phyloP scores from a whole-genome alignment of 2,329 filamentous ascomycete genomes.

The Aspergillus felis region DNA sequence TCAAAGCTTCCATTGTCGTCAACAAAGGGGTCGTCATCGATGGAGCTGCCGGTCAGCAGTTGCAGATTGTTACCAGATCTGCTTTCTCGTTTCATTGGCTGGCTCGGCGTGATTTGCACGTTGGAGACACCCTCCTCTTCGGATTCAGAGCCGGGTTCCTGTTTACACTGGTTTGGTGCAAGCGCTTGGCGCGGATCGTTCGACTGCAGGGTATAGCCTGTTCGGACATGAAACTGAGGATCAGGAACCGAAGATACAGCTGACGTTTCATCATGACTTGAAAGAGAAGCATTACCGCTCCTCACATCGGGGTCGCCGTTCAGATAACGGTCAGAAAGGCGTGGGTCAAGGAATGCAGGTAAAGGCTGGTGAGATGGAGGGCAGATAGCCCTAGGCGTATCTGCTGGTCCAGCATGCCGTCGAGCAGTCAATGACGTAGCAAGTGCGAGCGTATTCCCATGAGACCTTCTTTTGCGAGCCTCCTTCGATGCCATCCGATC shows the following conservation, averaged over 20 bases:
- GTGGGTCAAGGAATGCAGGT: slow-evolving; percentile 27
- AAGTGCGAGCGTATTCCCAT: slow-evolving; percentile 9
- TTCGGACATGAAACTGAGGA: background rate
- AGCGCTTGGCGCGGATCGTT: slow-evolving; percentile 2
- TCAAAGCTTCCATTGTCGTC: slow-evolving; percentile 15
- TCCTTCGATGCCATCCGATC: slow-evolving; percentile 76
- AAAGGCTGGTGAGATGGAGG: slow-evolving; percentile 4
- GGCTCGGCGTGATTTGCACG: slow-evolving; percentile 11
- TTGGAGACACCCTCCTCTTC: slow-evolving; percentile 12
- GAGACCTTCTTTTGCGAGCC: slow-evolving; percentile 52
- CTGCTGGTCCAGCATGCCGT: slow-evolving; percentile 1
- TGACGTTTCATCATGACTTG: slow-evolving; percentile 7
- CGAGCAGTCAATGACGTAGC: background rate
- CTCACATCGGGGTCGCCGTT: slow-evolving; percentile 2
- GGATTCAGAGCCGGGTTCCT: slow-evolving; percentile 9
- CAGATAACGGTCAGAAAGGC: slow-evolving; percentile 17
- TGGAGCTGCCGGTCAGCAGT: slow-evolving; percentile 3
- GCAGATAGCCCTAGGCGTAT: background rate
- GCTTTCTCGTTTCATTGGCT: slow-evolving; percentile 3
- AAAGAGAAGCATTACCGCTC: background rate
- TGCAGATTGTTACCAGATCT: slow-evolving; percentile 1
- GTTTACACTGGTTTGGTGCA: slow-evolving; percentile 12
- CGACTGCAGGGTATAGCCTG: background rate
- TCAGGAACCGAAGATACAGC: background rate
- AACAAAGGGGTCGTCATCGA: slow-evolving; percentile 17